Percentiles rank a stretch among this genome's conserved stretches.
phyloP scores from a whole-genome alignment of 83 land plant genomes.

The Isoetes engelmannii region DNA sequence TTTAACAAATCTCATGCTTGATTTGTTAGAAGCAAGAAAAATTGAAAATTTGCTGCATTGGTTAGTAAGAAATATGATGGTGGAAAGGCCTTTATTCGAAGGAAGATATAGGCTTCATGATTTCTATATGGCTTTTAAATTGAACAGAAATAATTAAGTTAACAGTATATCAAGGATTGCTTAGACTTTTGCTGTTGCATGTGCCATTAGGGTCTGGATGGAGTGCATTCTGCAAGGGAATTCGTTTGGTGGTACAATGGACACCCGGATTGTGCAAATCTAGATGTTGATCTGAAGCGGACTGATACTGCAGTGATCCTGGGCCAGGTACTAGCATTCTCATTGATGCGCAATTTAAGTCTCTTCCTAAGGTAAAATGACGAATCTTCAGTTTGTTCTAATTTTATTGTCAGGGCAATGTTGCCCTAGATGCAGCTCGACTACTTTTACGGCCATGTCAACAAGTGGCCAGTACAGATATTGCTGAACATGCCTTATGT shows the following conservation, averaged over 20 bases:
- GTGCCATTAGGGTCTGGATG: slow-evolving; percentile 45
- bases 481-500: slow-evolving; percentile 79
- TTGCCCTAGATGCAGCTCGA: slow-evolving; percentile 93
- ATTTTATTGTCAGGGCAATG: slow-evolving; percentile 65
- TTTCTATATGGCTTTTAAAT: too few relatives aligned
- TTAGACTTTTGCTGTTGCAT: too few relatives aligned
- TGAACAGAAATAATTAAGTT: too few relatives aligned
- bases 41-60: too few relatives aligned
- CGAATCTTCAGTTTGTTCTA: not conserved
- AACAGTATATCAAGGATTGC: too few relatives aligned
- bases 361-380: not conserved
- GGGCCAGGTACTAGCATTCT: slow-evolving; percentile 58
- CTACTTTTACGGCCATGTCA: slow-evolving; percentile 58
- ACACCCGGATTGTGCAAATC: slow-evolving; percentile 68
- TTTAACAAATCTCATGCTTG: too few relatives aligned
- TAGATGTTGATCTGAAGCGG: slow-evolving; percentile 57
- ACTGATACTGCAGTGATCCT: slow-evolving; percentile 84
- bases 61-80: too few relatives aligned
- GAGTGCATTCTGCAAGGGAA: slow-evolving; percentile 87
- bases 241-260: slow-evolving; percentile 99
- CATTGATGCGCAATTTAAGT: not conserved
- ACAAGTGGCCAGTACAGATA: slow-evolving; percentile 75
- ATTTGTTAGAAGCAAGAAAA: too few relatives aligned
- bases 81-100: too few relatives aligned
- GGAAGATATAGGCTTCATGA: too few relatives aligned